Evolutionary conservation across 768 basidiomycete species (phyloP), one percentile per base, ranked within the genome.

Genomic region (Boletus reticuloceps): DNA sequence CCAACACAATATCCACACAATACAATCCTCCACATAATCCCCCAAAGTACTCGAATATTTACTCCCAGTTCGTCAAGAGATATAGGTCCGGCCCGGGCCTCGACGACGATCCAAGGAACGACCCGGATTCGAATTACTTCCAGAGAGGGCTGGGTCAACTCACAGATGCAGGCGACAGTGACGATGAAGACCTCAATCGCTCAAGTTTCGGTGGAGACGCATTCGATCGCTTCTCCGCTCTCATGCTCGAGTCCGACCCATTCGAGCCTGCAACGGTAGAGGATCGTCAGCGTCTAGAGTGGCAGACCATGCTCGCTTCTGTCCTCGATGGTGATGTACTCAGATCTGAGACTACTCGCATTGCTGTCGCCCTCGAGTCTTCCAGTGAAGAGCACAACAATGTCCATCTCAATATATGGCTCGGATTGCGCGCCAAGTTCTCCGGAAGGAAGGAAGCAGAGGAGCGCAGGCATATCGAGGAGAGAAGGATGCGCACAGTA

Each of bases 251-350:
- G 63, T 74, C 82, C 6, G 86, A 89, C 60, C 77, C 81, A 45
- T 79, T 82, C 48, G 79, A 85, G 54, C 85, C 88, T 25, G 81
- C 83, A 40, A 86, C 89, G 2, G 76, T 79, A 50, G 84, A 89
- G 63, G 89, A 93, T 65, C 79, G 82, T 58, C 90, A 94, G 63
- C 79, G 95, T 27, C 72, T 95, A 46, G 94, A 97, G 72, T 98
- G 97, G 97, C 94, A 95, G 71, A 88, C 88, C 17, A 89, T 98
- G 85, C 83, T 98, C 32, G 84, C 91, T 13, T 96, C 94, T 31
- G 96, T 98, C 25, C 79, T 99, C 44, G 84, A 84, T 31, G 95
- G 97, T 11, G 95, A 98, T 64, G 94, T 99, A 12, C 82, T 99
- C 59, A 92, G 89, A 69, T 89, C 92, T 1, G 97, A 98, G 75